These are phyloP conservation scores for Polygonum maritimum DNA, from an alignment of 148 eudicot genomes.

Conservation along the genomic window DNA sequence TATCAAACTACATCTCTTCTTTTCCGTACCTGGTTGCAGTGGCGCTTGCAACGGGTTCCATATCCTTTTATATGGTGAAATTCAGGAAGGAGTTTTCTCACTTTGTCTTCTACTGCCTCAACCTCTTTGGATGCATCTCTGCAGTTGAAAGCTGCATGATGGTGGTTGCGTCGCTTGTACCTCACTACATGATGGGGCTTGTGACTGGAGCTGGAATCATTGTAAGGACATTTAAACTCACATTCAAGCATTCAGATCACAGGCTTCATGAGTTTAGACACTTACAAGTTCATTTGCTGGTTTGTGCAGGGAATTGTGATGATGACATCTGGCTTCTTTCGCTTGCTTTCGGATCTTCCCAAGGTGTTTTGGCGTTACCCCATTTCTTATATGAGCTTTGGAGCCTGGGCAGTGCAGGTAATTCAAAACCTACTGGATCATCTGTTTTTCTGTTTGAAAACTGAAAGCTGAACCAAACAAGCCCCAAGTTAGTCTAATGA, in stretches of 20 bases:
- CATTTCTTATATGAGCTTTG: constrained; percentile 63
- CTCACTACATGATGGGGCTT: constrained; percentile 68
- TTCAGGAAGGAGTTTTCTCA: constrained; percentile 49
- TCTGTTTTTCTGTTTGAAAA: no score
- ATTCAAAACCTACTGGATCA: neutral
- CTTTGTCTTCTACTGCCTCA: constrained; percentile 38
- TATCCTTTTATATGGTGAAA: constrained; percentile 72
- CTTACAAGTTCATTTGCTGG: neutral
- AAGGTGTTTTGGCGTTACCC: constrained; percentile 87
- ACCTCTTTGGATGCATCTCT: constrained; percentile 47
- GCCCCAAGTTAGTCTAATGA: neutral
- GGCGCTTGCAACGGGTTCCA: constrained; percentile 41
- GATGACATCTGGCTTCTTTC: constrained; percentile 95
- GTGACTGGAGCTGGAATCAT: constrained; percentile 69
- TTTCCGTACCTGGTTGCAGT: constrained; percentile 63
- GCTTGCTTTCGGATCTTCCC: constrained; percentile 77
- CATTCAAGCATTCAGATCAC: neutral
- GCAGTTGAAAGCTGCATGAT: constrained; percentile 79
- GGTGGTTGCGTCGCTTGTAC: constrained; percentile 69
- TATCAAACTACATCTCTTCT: constrained; percentile 74
- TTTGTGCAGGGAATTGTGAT: constrained; percentile 71
- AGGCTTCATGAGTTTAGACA: neutral
- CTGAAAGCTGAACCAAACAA: no score
- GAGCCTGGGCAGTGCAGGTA: constrained; percentile 81
- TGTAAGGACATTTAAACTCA: constrained; percentile 22